These are phyloP conservation scores for Arctostaphylos glauca DNA, from an alignment of 148 eudicot species.

Conservation along the genomic window DNA sequence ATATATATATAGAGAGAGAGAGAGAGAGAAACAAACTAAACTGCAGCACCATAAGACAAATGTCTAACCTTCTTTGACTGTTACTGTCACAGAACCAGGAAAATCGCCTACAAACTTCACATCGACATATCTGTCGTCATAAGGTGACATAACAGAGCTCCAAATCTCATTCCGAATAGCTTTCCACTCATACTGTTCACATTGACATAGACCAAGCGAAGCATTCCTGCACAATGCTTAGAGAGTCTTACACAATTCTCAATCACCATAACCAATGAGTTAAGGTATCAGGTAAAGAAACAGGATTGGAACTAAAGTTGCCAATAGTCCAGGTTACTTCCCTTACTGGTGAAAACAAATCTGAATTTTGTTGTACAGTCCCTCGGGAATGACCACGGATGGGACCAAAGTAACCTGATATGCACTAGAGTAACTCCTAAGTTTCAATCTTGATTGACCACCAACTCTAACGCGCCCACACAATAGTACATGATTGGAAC, in stretches of 20 bases:
- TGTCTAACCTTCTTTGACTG: slow-evolving; percentile 65
- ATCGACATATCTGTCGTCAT: slow-evolving; percentile 70
- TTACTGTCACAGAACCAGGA: slow-evolving; percentile 68
- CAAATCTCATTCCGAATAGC: slow-evolving; percentile 63
- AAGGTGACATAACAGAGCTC: slow-evolving; percentile 75
- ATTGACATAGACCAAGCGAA: slow-evolving; percentile 74
- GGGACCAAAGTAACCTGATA: slow-evolving; percentile 62
- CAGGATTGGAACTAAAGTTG: neutral
- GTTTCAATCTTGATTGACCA: slow-evolving; percentile 67
- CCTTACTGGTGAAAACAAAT: slow-evolving; percentile 83
- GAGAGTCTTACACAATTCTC: neutral
- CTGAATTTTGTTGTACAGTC: slow-evolving; percentile 61
- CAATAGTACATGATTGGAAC: slow-evolving; percentile 44
- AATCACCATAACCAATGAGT: neutral
- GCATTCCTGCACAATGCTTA: slow-evolving; percentile 56
- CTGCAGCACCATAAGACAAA: neutral
- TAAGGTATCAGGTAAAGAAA: neutral
- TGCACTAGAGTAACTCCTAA: slow-evolving; percentile 68
- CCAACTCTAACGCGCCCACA: slow-evolving; percentile 67
- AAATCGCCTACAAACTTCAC: slow-evolving; percentile 69
- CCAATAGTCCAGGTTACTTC: neutral
- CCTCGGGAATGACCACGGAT: slow-evolving; percentile 78
- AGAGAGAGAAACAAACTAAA: neutral
- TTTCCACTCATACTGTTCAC: slow-evolving; percentile 77
- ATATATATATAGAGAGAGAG: neutral